Conservation (phyloP, 441 rosid genomes). For the Populus hybrid region DNA sequence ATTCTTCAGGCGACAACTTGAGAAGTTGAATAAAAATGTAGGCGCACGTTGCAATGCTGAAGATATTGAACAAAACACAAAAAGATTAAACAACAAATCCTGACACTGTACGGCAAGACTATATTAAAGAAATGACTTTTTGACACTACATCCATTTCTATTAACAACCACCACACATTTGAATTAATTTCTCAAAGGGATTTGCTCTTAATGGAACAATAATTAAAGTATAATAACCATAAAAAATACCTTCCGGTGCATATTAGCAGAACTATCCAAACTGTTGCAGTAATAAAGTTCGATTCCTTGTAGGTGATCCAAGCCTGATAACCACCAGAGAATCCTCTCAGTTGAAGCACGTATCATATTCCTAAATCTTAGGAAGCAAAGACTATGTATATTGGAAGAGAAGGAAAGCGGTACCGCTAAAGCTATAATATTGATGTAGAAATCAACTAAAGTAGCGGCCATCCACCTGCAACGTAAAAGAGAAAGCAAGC, state of each 20-base stretch:
- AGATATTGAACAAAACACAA: neutral
- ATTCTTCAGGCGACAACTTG: conserved; percentile 65
- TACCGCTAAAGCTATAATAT: conserved; percentile 63
- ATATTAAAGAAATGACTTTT: neutral
- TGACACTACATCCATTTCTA: neutral
- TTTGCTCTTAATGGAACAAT: neutral
- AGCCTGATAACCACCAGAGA: conserved; percentile 32
- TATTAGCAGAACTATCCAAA: conserved; percentile 62
- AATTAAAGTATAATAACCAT: neutral
- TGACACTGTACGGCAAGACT: neutral
- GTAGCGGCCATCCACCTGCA: conserved; percentile 83
- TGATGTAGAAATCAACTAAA: conserved; percentile 69
- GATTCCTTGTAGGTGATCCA: conserved; percentile 76
- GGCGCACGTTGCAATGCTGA: conserved; percentile 56
- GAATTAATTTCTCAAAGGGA: neutral
- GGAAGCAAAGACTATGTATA: neutral
- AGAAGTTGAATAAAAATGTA: conserved; percentile 68
- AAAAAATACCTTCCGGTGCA: conserved; percentile 63
- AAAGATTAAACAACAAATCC: neutral
- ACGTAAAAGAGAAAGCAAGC: neutral
- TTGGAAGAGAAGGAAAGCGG: neutral
- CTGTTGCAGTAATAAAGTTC: conserved; percentile 32
- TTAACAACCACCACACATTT: neutral
- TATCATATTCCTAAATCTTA: neutral
- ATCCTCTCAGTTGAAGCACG: neutral